These are phyloP conservation scores for Trichoderma sp. DNA, from an alignment of 2,329 filamentous ascomycete genomes.

Conservation along the genomic window DNA sequence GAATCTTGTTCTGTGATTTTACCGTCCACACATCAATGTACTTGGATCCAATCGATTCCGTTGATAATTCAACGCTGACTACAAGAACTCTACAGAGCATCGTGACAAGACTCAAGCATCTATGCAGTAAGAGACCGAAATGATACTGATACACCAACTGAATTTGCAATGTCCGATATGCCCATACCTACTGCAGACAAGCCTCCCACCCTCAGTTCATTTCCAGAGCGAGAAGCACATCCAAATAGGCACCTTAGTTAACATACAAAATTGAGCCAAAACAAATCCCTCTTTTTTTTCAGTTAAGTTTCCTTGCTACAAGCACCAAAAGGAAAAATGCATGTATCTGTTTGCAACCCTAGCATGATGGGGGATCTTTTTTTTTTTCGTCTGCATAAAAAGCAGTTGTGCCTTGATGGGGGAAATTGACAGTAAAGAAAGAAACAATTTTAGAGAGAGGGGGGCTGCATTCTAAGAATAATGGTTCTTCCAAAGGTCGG, in stretches of 20 bases:
- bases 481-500: not conserved
- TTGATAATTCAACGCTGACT: not conserved
- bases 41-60: not conserved
- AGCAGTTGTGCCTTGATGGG: not conserved
- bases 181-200: not conserved
- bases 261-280: not conserved
- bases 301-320: not conserved
- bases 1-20: not conserved
- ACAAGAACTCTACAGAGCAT: not conserved
- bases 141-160: constrained; percentile 6
- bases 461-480: not conserved
- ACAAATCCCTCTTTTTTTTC: not conserved
- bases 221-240: not conserved
- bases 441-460: not conserved
- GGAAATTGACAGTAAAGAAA: not conserved
- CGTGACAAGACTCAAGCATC: not conserved
- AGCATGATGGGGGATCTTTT: not conserved
- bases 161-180: constrained; percentile 8
- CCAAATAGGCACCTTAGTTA: not conserved
- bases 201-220: not conserved
- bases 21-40: not conserved
- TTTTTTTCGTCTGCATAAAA: not conserved
- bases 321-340: not conserved
- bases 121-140: not conserved
- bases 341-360: not conserved